Evolutionary conservation across 23 red algal species (phyloP).

Genomic region (Cyanidium caldarium): DNA sequence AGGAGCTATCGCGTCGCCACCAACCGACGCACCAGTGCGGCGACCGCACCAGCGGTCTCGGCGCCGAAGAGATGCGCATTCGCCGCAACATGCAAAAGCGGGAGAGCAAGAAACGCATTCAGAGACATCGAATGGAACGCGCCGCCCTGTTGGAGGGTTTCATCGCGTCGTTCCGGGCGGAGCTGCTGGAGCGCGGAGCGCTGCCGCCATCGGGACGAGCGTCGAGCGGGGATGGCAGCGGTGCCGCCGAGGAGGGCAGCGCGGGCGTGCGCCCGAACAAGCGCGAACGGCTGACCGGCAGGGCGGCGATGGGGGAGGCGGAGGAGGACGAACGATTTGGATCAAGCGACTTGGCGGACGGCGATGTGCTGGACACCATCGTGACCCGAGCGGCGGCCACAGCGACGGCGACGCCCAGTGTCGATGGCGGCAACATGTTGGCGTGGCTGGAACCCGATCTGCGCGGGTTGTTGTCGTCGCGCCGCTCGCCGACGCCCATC

Average conservation of each 20-base stretch:
- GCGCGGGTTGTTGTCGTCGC: no score
- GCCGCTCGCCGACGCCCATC: no score
- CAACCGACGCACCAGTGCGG: not conserved
- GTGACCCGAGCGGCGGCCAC: not conserved
- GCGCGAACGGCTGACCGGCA: no score
- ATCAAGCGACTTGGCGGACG: not conserved
- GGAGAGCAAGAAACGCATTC: slow-evolving; percentile 1
- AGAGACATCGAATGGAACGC: not conserved
- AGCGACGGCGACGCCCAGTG: not conserved
- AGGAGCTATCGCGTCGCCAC: not conserved
- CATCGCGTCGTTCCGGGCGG: not conserved
- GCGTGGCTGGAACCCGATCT: no score
- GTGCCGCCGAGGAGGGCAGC: not conserved
- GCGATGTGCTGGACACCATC: not conserved
- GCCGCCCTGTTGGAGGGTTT: not conserved
- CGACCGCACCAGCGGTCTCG: not conserved
- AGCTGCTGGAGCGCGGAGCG: not conserved
- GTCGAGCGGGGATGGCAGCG: not conserved
- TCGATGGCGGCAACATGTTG: not conserved
- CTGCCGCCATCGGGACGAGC: no score
- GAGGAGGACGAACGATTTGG: not conserved
- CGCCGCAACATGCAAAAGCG: not conserved
- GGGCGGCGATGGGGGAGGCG: no score
- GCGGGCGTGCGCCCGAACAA: not conserved
- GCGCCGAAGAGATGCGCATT: not conserved